Conservation (phyloP, 345 rosid genomes). For the Gossypioides kirkii region DNA sequence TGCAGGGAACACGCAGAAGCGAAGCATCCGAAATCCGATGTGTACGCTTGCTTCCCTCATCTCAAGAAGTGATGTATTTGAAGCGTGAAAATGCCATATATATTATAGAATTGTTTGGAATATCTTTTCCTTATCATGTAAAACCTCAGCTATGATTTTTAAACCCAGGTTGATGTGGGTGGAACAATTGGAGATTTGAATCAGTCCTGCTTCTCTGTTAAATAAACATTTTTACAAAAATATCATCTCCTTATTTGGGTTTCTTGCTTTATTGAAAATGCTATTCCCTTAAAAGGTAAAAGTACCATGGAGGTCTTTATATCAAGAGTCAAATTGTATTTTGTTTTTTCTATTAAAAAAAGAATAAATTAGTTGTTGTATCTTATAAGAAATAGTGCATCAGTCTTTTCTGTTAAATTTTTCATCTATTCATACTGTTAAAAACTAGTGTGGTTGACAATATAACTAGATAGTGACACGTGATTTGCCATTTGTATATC, state of each 20-base stretch:
- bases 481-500: too few species aligned
- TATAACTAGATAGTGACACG: too few species aligned
- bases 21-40: slow-evolving; percentile 49
- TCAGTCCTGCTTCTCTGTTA: background rate
- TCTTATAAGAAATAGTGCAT: too few species aligned
- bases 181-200: background rate
- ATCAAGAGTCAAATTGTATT: too few species aligned
- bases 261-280: background rate
- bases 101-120: background rate
- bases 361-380: too few species aligned
- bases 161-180: background rate
- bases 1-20: slow-evolving; percentile 66
- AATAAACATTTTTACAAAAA: background rate
- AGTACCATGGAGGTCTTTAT: too few species aligned
- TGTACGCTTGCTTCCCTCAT: slow-evolving; percentile 41
- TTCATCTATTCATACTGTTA: too few species aligned
- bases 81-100: background rate
- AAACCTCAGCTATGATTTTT: background rate
- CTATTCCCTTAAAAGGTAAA: background rate
- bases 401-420: too few species aligned
- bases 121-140: background rate
- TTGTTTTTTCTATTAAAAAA: too few species aligned
- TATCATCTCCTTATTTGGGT: background rate
- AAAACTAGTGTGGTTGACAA: too few species aligned
- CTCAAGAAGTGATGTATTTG: slow-evolving; percentile 28